Conservation (phyloP, 2,329 filamentous ascomycete genomes). For the Stagonosporopsis chrysanthemi region DNA sequence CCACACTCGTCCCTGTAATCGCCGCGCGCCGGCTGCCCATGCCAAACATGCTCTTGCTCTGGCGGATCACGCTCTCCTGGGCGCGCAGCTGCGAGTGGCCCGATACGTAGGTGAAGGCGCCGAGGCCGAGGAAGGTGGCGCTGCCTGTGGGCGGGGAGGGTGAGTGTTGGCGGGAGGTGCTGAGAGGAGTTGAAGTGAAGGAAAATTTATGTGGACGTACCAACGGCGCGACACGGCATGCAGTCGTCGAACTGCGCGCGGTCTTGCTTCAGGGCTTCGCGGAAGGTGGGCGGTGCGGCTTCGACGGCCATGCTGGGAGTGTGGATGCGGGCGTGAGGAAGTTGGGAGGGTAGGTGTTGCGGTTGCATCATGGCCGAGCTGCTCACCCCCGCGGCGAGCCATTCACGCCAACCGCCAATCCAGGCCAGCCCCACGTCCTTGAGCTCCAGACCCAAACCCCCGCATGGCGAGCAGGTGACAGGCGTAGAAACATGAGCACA, state of each 20-base stretch:
- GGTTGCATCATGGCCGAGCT: slow-evolving; percentile 14
- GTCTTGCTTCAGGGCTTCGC: slow-evolving; percentile 43
- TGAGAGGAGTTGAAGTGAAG: too few relatives aligned
- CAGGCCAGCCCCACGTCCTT: background rate
- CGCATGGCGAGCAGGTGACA: slow-evolving; percentile 29
- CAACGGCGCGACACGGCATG: slow-evolving; percentile 73
- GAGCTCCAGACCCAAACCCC: slow-evolving; percentile 19
- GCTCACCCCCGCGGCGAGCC: background rate
- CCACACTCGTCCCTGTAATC: slow-evolving; percentile 51
- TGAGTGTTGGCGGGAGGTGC: background rate
- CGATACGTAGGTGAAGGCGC: slow-evolving; percentile 56
- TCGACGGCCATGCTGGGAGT: slow-evolving; percentile 25
- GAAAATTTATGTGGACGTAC: slow-evolving; percentile 60
- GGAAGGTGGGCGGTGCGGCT: slow-evolving; percentile 33
- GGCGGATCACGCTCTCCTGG: slow-evolving; percentile 51
- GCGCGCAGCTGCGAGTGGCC: slow-evolving; percentile 55
- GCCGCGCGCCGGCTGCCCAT: slow-evolving; percentile 51
- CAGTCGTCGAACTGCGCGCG: slow-evolving; percentile 66
- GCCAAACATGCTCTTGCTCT: slow-evolving; percentile 52
- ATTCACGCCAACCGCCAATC: background rate
- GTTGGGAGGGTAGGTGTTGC: slow-evolving; percentile 8
- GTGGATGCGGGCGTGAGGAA: background rate
- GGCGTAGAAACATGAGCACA: slow-evolving; percentile 62
- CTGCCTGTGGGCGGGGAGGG: slow-evolving; percentile 46
- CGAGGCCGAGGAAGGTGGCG: slow-evolving; percentile 56